Conservation (phyloP, 176 grass and related monocot species). For the Musa beccarii region DNA sequence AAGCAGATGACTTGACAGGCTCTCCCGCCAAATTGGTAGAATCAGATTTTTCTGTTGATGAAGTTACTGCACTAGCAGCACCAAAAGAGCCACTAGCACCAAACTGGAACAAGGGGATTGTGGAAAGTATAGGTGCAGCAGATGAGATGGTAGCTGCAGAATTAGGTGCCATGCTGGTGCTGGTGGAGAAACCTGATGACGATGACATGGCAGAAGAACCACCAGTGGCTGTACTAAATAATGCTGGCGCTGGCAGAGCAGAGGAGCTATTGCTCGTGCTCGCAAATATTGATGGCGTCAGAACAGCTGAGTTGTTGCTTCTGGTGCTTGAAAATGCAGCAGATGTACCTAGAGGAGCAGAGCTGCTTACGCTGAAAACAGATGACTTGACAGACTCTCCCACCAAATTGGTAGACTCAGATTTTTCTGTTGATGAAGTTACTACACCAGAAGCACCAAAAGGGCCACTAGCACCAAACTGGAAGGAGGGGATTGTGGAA, state of each 20-base stretch:
- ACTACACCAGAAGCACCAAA: not conserved
- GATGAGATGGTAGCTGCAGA: not conserved
- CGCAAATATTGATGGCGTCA: not conserved
- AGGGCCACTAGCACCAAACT: slow-evolving; percentile 3
- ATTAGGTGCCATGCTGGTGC: not conserved
- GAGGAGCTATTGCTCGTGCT: slow-evolving; percentile 6
- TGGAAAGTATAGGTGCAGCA: not conserved
- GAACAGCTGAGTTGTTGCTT: not conserved
- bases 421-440: not conserved
- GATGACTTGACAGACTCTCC: not conserved
- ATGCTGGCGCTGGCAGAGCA: not conserved
- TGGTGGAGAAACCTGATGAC: slow-evolving; percentile 1
- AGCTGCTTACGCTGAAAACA: not conserved
- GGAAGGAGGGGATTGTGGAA: not conserved
- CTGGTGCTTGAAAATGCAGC: not conserved
- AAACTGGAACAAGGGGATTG: slow-evolving; percentile 1
- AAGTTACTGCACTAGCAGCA: not conserved
- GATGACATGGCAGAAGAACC: not conserved
- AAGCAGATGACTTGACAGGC: not conserved
- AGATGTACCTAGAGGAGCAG: not conserved
- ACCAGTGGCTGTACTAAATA: not conserved
- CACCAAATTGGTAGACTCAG: not conserved
- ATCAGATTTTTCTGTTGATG: not conserved
- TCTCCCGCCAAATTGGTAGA: not conserved
- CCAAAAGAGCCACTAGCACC: not conserved